A percentile compares a stretch with the other conserved stretches of the same genome.
These are phyloP conservation scores for Moesziomyces parantarcticus DNA, from an alignment of 1,284 basidiomycete species.

Conservation along the genomic window DNA sequence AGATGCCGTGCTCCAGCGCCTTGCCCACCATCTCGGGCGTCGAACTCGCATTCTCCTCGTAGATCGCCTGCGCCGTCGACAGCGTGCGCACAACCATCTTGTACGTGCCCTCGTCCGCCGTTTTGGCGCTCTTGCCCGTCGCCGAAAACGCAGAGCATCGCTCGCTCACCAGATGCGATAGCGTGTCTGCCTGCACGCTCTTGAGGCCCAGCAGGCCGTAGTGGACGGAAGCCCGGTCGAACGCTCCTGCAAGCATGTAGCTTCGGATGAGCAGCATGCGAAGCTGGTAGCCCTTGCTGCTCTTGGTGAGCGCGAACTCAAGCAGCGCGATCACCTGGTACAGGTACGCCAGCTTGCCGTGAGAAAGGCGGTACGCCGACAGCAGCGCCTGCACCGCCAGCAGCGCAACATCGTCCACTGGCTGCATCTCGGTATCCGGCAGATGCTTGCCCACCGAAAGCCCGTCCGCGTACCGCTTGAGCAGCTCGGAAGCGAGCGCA, in stretches of 20 bases:
- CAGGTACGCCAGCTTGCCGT: slow-evolving; percentile 11
- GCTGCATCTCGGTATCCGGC: slow-evolving; percentile 82
- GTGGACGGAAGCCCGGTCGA: slow-evolving; percentile 38
- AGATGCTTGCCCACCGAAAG: slow-evolving; percentile 76
- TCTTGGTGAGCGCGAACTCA: slow-evolving; percentile 32
- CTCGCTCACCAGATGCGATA: slow-evolving; percentile 40
- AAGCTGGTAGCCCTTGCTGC: slow-evolving; percentile 55
- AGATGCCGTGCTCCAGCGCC: slow-evolving; percentile 54
- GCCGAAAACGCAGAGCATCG: slow-evolving; percentile 17
- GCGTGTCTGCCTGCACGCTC: slow-evolving; percentile 48
- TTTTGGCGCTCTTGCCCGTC: neutral
- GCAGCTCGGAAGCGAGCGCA: slow-evolving; percentile 1
- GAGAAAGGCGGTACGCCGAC: slow-evolving; percentile 68
- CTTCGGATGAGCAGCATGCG: slow-evolving; percentile 51
- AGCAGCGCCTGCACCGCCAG: slow-evolving; percentile 78
- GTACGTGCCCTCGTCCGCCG: slow-evolving; percentile 25
- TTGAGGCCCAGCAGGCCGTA: slow-evolving; percentile 47
- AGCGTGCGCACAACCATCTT: slow-evolving; percentile 19
- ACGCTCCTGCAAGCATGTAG: slow-evolving; percentile 37
- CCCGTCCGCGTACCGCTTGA: slow-evolving; percentile 72
- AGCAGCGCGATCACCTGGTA: slow-evolving; percentile 36
- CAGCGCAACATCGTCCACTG: slow-evolving; percentile 83
- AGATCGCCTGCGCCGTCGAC: slow-evolving; percentile 38
- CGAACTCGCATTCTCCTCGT: slow-evolving; percentile 44
- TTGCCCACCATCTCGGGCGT: slow-evolving; percentile 51